These are phyloP conservation scores for Thelonectria rubi DNA, from an alignment of 2,329 filamentous ascomycete species.

Conservation along the genomic window DNA sequence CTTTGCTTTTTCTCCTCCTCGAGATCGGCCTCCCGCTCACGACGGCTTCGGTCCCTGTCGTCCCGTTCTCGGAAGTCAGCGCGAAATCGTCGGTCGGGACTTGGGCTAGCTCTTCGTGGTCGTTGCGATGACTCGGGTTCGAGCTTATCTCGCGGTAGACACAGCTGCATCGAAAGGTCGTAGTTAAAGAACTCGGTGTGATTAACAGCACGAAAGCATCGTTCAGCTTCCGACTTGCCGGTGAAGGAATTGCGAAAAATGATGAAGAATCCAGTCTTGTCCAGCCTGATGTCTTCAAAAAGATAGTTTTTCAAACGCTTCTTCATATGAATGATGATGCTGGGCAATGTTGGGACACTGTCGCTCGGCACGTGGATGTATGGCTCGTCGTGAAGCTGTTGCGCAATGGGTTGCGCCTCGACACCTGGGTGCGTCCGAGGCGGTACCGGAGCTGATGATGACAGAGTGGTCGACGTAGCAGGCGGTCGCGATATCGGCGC, in stretches of 20 bases:
- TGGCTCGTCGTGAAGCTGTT: constrained; percentile 78
- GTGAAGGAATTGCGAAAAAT: constrained; percentile 82
- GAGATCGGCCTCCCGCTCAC: constrained; percentile 81
- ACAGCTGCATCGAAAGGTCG: constrained; percentile 87
- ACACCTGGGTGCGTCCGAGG: constrained; percentile 58
- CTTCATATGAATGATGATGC: constrained; percentile 89
- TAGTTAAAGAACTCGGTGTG: constrained; percentile 91
- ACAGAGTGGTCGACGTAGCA: constrained; percentile 41
- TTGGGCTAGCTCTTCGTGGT: constrained; percentile 48
- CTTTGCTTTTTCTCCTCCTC: constrained; percentile 91
- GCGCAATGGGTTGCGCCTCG: constrained; percentile 72
- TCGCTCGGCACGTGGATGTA: constrained; percentile 91
- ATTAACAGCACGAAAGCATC: constrained; percentile 82
- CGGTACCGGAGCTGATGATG: constrained; percentile 41
- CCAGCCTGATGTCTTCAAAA: constrained; percentile 83
- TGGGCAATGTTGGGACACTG: constrained; percentile 85
- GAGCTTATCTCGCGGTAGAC: constrained; percentile 44
- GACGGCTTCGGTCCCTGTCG: constrained; percentile 70
- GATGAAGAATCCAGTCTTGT: constrained; percentile 89
- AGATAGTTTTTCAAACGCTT: constrained; percentile 85
- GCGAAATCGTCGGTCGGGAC: constrained; percentile 44
- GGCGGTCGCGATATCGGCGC: constrained; percentile 54
- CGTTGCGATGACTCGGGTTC: constrained; percentile 37
- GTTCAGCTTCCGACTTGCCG: constrained; percentile 82
- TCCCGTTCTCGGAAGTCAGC: constrained; percentile 52